Base-by-base conservation (phyloP, 2,329 filamentous ascomycete species). In the Clonostachys chloroleuca region DNA sequence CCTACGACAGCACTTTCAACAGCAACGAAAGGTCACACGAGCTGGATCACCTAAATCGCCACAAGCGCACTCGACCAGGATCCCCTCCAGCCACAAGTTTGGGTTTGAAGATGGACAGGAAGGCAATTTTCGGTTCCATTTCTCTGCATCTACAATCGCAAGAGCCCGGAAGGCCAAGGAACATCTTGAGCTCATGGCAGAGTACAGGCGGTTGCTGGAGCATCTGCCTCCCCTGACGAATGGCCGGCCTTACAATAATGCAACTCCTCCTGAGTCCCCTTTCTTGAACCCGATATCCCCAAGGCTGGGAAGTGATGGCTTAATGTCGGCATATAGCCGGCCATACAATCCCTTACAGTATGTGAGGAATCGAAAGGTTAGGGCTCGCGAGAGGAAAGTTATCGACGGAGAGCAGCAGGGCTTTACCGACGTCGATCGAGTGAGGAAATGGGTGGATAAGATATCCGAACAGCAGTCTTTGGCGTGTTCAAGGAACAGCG, bases 281-380 rank as follows among this genome's bases (percentile, higher is more conserved):
- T 24, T 17, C 18, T n/a, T 30, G 30, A 16, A 13, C n/a, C 20
- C 12, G 14, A n/a, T 16, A n/a, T 39, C 36, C 17, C 36, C 36
- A 18, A 69, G 51, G 58, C 68, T 43, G 54, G 68, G 50, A 33
- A 30, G 24, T 30, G 54, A 46, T 6, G 56, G 56, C 41, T 52
- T 53, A 17, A 52, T 50, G 5, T 48, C 54, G 71, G 42, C 9
- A 30, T 10, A 10, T 13, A 56, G 87, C 5, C 84, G 92, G 45
- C 69, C 75, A 3, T 97, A 97, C 62, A 96, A 99, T 61, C 94
- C 92, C 5, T 69, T 99, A 20, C 94, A 97, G 64, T 90, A 90
- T 56, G 87, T 97, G 47, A 85, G 94, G 17, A 97, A 99, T 60
- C 81, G 92, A 43, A 92, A 92, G 61, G 80, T 94, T 12, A 80